Conservation (phyloP, 2,329 filamentous ascomycete species). For the Calonectria honghensis region DNA sequence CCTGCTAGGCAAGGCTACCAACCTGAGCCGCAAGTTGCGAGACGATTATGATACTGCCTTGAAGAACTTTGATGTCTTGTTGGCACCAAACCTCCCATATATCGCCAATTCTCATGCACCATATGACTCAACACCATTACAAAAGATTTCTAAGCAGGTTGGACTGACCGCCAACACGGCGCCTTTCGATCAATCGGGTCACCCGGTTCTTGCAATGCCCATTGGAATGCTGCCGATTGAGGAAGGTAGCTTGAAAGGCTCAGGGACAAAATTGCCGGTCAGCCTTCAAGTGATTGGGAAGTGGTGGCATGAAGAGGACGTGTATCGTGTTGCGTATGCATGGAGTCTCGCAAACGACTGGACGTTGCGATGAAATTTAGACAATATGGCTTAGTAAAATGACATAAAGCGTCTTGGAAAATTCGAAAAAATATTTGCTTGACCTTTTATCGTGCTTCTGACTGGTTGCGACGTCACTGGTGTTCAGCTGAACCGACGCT, state of each 20-base stretch:
- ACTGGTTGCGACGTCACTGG: no score
- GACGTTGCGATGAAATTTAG: not conserved
- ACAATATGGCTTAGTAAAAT: not conserved
- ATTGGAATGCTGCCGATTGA: constrained; percentile 17
- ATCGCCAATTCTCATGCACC: constrained; percentile 11
- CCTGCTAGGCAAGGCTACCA: constrained; percentile 19
- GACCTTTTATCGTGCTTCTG: no score
- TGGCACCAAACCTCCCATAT: constrained; percentile 18
- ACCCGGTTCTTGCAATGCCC: constrained; percentile 27
- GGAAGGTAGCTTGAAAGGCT: constrained; percentile 2
- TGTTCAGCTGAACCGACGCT: no score
- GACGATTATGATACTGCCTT: constrained; percentile 31
- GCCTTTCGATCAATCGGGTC: constrained; percentile 22
- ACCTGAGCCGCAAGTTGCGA: constrained; percentile 21
- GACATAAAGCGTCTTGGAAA: no score
- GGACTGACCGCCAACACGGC: constrained; percentile 22
- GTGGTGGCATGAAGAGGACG: constrained; percentile 10
- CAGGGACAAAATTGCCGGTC: constrained; percentile 17
- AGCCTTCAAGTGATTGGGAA: constrained; percentile 27
- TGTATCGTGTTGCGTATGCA: constrained; percentile 2
- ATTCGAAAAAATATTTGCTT: no score
- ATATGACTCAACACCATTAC: not conserved
- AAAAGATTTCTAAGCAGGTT: constrained; percentile 16
- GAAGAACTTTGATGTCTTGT: constrained; percentile 9
- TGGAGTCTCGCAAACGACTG: constrained; percentile 19